Conservation (phyloP, 148 eudicot genomes). For the Camellia sinensis region DNA sequence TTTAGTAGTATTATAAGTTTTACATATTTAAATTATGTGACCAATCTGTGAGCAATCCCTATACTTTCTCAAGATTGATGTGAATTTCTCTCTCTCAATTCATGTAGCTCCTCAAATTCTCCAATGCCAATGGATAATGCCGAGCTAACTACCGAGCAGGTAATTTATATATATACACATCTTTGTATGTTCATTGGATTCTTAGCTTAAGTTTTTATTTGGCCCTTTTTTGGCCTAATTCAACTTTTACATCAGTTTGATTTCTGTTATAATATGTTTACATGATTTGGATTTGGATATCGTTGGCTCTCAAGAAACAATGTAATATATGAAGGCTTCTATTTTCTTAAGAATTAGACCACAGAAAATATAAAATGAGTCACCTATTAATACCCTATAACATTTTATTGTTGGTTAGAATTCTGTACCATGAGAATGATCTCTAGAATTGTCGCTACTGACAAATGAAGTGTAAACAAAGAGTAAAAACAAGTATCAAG, state of each 20-base stretch:
- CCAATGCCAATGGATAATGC: conserved; percentile 54
- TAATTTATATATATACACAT: conserved; percentile 1
- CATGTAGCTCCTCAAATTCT: conserved; percentile 6
- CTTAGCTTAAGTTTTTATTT: background rate
- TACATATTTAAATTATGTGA: too few relatives aligned
- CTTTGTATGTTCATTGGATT: background rate
- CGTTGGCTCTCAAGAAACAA: background rate
- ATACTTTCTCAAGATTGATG: too few relatives aligned
- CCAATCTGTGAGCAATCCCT: too few relatives aligned
- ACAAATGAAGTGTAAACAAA: background rate
- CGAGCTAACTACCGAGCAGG: conserved; percentile 53
- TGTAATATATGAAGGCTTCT: background rate
- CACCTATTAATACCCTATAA: background rate
- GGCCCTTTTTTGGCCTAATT: background rate
- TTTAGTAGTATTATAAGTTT: too few relatives aligned
- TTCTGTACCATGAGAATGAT: background rate
- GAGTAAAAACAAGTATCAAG: background rate
- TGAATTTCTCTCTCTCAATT: background rate
- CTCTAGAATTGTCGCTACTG: background rate
- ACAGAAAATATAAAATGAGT: background rate
- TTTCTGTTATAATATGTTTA: background rate
- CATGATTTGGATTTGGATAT: background rate
- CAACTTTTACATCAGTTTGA: background rate
- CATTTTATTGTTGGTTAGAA: background rate
- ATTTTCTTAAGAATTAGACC: background rate